Conservation (phyloP, 2,329 filamentous ascomycete species). For the Ceratocystis harringtonii region DNA sequence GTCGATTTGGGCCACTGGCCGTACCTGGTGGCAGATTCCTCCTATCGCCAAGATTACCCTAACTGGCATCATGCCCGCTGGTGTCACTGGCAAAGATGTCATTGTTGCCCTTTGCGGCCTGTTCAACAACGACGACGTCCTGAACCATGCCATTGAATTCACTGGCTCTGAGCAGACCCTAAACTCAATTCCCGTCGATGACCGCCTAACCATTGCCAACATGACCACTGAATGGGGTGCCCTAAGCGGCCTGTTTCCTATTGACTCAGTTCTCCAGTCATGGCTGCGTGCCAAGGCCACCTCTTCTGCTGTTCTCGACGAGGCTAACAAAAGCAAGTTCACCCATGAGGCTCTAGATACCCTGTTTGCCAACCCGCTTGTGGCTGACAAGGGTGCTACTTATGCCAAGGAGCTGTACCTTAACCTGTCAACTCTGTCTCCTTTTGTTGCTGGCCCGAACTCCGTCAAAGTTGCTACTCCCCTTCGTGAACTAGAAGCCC, state of each 20-base stretch:
- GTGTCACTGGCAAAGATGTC: slow-evolving; percentile 86
- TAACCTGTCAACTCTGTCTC: slow-evolving; percentile 68
- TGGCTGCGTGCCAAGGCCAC: slow-evolving; percentile 73
- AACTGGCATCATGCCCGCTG: slow-evolving; percentile 56
- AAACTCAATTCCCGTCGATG: slow-evolving; percentile 54
- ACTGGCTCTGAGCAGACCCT: slow-evolving; percentile 66
- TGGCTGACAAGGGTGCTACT: slow-evolving; percentile 58
- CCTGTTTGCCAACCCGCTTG: slow-evolving; percentile 49
- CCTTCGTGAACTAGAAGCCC: slow-evolving; percentile 52
- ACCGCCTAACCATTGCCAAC: slow-evolving; percentile 58
- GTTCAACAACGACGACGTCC: slow-evolving; percentile 73
- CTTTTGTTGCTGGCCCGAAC: slow-evolving; percentile 77
- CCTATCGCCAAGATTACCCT: slow-evolving; percentile 69
- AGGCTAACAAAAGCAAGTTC: slow-evolving; percentile 40
- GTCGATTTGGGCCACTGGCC: slow-evolving; percentile 66
- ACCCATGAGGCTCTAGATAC: slow-evolving; percentile 59
- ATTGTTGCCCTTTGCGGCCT: slow-evolving; percentile 78
- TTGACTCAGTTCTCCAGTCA: slow-evolving; percentile 53
- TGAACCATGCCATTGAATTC: slow-evolving; percentile 87
- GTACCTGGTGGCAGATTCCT: slow-evolving; percentile 81
- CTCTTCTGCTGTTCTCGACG: slow-evolving; percentile 44
- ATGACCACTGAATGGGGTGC: slow-evolving; percentile 78
- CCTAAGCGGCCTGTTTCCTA: slow-evolving; percentile 51
- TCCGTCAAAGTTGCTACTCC: slow-evolving; percentile 79
- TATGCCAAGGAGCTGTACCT: slow-evolving; percentile 78